Percentiles rank a stretch among this genome's conserved stretches.
Conservation (phyloP, 2,329 filamentous ascomycete genomes). For the Dactylellina parvicollis region DNA sequence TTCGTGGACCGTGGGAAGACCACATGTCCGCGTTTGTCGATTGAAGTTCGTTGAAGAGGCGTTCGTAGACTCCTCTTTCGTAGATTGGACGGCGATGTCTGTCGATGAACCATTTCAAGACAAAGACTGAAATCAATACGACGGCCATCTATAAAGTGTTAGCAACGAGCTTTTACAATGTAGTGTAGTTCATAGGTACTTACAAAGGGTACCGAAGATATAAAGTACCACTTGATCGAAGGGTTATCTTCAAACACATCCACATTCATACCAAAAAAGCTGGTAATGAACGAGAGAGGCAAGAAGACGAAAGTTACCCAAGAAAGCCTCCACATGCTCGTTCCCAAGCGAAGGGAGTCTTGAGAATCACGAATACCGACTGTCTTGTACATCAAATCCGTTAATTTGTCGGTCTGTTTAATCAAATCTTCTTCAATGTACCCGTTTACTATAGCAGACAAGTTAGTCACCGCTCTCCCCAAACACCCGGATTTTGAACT, state of each 20-base stretch:
- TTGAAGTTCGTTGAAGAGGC: conserved; percentile 65
- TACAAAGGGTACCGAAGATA: conserved; percentile 63
- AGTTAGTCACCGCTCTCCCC: conserved; percentile 63
- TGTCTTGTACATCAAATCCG: conserved; percentile 67
- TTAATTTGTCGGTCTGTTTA: conserved; percentile 65
- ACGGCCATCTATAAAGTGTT: conserved; percentile 60
- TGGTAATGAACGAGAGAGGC: conserved; percentile 61
- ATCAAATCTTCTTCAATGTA: conserved; percentile 66
- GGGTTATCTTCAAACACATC: conserved; percentile 63
- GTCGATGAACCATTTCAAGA: conserved; percentile 57
- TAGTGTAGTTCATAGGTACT: conserved; percentile 9
- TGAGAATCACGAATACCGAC: conserved; percentile 67
- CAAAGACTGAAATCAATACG: conserved; percentile 64
- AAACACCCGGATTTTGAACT: conserved; percentile 50
- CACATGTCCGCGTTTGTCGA: conserved; percentile 64
- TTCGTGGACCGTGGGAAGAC: conserved; percentile 64
- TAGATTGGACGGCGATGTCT: conserved; percentile 56
- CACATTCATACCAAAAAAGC: conserved; percentile 66
- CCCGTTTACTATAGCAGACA: conserved; percentile 60
- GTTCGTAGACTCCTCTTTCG: conserved; percentile 65
- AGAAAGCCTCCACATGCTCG: conserved; percentile 59
- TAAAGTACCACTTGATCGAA: conserved; percentile 66
- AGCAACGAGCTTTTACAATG: neutral
- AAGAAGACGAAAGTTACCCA: conserved; percentile 63
- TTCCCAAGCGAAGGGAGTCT: conserved; percentile 64